These are phyloP conservation scores for Cruciata laevipes DNA, from an alignment of 257 asterid genomes.

Conservation along the genomic window DNA sequence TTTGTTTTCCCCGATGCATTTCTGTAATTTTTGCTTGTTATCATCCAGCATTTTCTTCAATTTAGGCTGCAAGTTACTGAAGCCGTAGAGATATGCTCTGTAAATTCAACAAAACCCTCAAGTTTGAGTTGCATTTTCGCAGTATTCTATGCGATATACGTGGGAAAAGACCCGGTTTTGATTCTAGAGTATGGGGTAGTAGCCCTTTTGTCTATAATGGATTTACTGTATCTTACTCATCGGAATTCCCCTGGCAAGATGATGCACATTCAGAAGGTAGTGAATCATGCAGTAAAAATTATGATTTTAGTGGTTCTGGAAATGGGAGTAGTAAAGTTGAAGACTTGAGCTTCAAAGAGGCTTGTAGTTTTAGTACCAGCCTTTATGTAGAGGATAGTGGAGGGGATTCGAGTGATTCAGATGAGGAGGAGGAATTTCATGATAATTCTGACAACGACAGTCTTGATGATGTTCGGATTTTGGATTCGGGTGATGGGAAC, in stretches of 20 bases:
- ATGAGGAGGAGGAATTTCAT: slow-evolving; percentile 26
- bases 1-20: background rate
- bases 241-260: slow-evolving; percentile 7
- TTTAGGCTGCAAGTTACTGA: background rate
- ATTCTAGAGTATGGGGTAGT: background rate
- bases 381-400: slow-evolving; percentile 7
- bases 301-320: slow-evolving; percentile 16
- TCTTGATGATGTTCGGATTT: slow-evolving; percentile 50
- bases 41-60: background rate
- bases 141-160: background rate
- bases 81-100: slow-evolving; percentile 5
- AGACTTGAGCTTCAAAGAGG: slow-evolving; percentile 27
- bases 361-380: slow-evolving; percentile 21
- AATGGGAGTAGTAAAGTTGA: slow-evolving; percentile 20
- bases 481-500: slow-evolving; percentile 37
- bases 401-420: slow-evolving; percentile 28
- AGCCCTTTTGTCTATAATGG: slow-evolving; percentile 8
- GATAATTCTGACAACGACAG: slow-evolving; percentile 12
- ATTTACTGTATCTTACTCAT: slow-evolving; percentile 19
- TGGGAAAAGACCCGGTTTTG: background rate
- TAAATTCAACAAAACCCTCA: background rate
- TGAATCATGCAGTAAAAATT: slow-evolving; percentile 19
- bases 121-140: slow-evolving; percentile 4
- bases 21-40: background rate
- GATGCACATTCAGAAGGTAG: slow-evolving; percentile 9